These are phyloP conservation scores for Catharanthus roseus DNA, from an alignment of 257 asterid species.

Conservation along the genomic window DNA sequence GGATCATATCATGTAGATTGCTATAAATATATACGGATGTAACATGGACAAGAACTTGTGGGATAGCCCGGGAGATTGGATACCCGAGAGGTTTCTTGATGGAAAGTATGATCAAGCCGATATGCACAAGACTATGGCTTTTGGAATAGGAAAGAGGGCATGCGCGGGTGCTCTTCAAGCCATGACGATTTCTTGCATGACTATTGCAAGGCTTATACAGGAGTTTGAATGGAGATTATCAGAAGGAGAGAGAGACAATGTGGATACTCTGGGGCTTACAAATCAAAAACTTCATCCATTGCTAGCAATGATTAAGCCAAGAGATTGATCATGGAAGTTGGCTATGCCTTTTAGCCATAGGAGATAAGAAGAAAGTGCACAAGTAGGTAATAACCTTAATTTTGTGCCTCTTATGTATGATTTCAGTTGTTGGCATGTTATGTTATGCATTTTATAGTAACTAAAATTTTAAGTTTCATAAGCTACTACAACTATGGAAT, in stretches of 20 bases:
- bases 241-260: conserved; percentile 68
- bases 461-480: too few relatives aligned
- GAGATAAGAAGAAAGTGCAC: neutral
- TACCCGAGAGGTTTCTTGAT: conserved; percentile 63
- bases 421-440: too few relatives aligned
- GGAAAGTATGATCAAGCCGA: conserved; percentile 41
- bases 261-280: conserved; percentile 66
- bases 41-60: conserved; percentile 70
- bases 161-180: conserved; percentile 92
- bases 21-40: conserved; percentile 76
- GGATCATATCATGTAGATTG: conserved; percentile 41
- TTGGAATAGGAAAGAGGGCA: conserved; percentile 80
- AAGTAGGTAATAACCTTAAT: too few relatives aligned
- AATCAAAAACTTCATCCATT: conserved; percentile 71
- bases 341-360: neutral
- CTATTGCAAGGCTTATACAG: conserved; percentile 73
- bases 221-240: conserved; percentile 69
- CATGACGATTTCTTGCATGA: conserved; percentile 51
- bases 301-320: conserved; percentile 45
- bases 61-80: conserved; percentile 70
- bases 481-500: too few relatives aligned
- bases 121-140: conserved; percentile 68
- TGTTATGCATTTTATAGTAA: too few relatives aligned
- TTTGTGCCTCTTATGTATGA: neutral
- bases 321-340: conserved; percentile 13